Base-by-base conservation (phyloP, 2,329 filamentous ascomycete genomes). In the Pezicula neosporulosa region DNA sequence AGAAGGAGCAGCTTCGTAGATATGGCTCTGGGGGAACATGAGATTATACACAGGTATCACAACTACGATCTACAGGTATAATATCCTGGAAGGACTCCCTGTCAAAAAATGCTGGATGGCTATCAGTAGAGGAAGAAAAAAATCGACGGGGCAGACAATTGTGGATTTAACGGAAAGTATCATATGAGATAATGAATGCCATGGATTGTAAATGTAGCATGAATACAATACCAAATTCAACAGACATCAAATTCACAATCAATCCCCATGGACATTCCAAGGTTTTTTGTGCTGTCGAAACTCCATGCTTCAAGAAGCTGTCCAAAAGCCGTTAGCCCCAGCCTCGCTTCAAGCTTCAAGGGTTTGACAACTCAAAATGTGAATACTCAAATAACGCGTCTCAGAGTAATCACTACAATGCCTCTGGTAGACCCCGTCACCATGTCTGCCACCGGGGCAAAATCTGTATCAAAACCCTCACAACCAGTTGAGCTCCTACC, bases 381-480 rank as follows among this genome's bases (percentile, higher is more conserved):
- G 3, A 6, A 18, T 10, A 9, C 13, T 28, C n/a, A 41, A 41
- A 49, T 13, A 28, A 4, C 38, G 19, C 33, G 13, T 16, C 12
- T 42, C 38, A 30, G 18, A 41, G n/a, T 36, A 50, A 35, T 27
- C 38, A 19, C n/a, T 18, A 52, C n/a, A 51, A 66, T 66, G 61
- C 61, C 62, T 44, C 59, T 65, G 53, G 60, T 65, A 44, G 62
- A 66, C 39, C 61, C 61, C 8, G 53, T 66, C 44, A 64, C 60
- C n/a, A 65, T 65, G 63, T 60, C 62, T 6, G 52, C 47, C 30
- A 49, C 49, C 5, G 27, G 35, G 19, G 21, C 51, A 19, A 57
- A 33, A 18, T 44, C 48, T 21, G 38, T 48, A 41, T 10, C 19
- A 15, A 63, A 63, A 48, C 28, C 51, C 6, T 63, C 63, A n/a